A percentile compares a stretch with the other conserved stretches of the same genome.
Conservation (phyloP, 768 basidiomycete species). For the Gautieria morchelliformis region DNA sequence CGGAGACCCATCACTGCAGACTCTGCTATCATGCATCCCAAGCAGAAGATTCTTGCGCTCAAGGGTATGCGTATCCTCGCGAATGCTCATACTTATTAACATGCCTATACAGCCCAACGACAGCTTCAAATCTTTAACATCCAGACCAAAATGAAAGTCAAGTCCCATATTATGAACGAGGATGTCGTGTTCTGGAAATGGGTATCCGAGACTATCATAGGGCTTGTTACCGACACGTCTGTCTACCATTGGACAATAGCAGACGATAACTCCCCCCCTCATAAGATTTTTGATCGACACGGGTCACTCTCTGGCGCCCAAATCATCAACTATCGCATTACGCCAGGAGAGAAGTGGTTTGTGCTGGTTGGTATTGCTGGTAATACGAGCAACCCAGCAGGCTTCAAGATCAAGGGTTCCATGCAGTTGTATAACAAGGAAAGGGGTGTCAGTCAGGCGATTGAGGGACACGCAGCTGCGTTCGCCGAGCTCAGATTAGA, state of each 20-base stretch:
- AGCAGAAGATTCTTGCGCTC: slow-evolving; percentile 91
- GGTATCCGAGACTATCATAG: slow-evolving; percentile 85
- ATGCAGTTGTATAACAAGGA: slow-evolving; percentile 97
- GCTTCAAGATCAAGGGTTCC: slow-evolving; percentile 97
- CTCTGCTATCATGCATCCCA: slow-evolving; percentile 96
- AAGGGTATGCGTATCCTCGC: slow-evolving; percentile 50
- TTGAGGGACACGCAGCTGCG: slow-evolving; percentile 96
- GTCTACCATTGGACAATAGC: slow-evolving; percentile 86
- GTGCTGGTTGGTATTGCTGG: slow-evolving; percentile 93
- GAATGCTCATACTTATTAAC: no score
- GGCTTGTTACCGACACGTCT: slow-evolving; percentile 88
- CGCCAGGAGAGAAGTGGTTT: slow-evolving; percentile 93
- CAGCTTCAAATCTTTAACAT: slow-evolving; percentile 98
- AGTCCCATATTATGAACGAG: slow-evolving; percentile 87
- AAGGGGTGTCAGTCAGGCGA: slow-evolving; percentile 90
- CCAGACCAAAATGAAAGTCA: slow-evolving; percentile 95
- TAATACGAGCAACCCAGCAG: slow-evolving; percentile 84
- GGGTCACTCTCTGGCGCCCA: slow-evolving; percentile 88
- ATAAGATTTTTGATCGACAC: slow-evolving; percentile 96
- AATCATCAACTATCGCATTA: slow-evolving; percentile 96
- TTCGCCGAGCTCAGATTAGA: slow-evolving; percentile 91
- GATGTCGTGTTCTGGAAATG: slow-evolving; percentile 99
- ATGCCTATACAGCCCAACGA: slow-evolving; percentile 55
- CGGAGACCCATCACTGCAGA: slow-evolving; percentile 96
- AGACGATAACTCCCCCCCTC: slow-evolving; percentile 67